Evolutionary conservation across 345 rosid species (phyloP).

Genomic region (Toxicodendron radicans): DNA sequence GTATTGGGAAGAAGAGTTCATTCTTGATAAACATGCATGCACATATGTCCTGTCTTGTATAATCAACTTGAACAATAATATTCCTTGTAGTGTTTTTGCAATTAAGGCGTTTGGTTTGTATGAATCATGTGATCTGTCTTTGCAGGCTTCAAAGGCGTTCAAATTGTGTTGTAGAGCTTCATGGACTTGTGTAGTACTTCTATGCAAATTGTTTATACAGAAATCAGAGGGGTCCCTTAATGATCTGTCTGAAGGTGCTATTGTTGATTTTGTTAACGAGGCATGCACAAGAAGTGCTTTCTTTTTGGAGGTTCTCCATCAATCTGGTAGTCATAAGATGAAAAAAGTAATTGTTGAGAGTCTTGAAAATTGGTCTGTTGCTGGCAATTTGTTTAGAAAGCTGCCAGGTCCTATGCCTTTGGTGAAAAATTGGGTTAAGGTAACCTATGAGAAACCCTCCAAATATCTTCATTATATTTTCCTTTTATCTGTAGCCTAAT

Average conservation of each 20-base stretch:
- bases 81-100: constrained; percentile 5
- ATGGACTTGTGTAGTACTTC: constrained; percentile 60
- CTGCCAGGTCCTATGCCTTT: constrained; percentile 63
- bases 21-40: neutral
- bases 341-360: constrained; percentile 38
- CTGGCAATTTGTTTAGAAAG: constrained; percentile 44
- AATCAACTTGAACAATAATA: neutral
- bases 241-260: constrained; percentile 50
- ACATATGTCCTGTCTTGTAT: neutral
- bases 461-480: constrained; percentile 15
- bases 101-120: neutral
- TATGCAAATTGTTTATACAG: constrained; percentile 41
- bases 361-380: constrained; percentile 72
- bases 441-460: constrained; percentile 29
- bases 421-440: constrained; percentile 97
- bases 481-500: constrained; percentile 31
- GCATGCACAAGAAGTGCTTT: constrained; percentile 63
- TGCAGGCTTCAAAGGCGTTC: constrained; percentile 78
- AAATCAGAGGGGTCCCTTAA: constrained; percentile 30
- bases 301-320: constrained; percentile 72
- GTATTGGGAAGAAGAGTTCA: neutral
- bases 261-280: constrained; percentile 56
- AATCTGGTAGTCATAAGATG: constrained; percentile 44
- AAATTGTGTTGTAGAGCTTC: constrained; percentile 71
- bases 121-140: constrained; percentile 22